Conservation (phyloP, 306 rosid genomes). For the Rubus idaeus region DNA sequence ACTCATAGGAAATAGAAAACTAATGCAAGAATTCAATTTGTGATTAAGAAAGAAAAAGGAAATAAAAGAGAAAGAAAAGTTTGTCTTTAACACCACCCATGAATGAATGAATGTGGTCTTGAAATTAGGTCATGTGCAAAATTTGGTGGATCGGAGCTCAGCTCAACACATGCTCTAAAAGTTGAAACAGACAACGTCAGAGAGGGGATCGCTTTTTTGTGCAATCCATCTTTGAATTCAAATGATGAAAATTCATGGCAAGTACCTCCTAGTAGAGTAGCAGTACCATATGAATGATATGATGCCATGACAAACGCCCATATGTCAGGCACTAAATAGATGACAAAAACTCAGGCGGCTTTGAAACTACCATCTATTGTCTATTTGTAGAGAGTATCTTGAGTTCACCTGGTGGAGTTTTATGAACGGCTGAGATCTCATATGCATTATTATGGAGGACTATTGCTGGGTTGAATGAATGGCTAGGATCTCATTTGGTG, state of each 20-base stretch:
- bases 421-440: too few relatives aligned
- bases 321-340: not conserved
- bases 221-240: constrained; percentile 26
- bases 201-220: not conserved
- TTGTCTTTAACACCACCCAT: not conserved
- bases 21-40: not conserved
- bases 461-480: too few relatives aligned
- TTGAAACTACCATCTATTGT: not conserved
- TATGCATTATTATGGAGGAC: too few relatives aligned
- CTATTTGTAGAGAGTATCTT: too few relatives aligned
- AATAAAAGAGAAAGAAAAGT: not conserved
- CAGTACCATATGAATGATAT: not conserved
- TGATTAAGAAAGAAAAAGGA: not conserved
- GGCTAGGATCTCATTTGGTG: too few relatives aligned
- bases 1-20: not conserved
- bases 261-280: not conserved
- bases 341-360: not conserved
- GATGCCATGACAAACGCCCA: constrained; percentile 3
- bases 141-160: not conserved
- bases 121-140: constrained; percentile 19
- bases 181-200: not conserved
- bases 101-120: constrained; percentile 28
- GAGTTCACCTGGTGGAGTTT: too few relatives aligned
- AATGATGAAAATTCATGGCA: constrained; percentile 18
- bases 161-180: not conserved